Evolutionary conservation across 1,284 basidiomycete species (phyloP).

Genomic region (Moniliophthora roreri): DNA sequence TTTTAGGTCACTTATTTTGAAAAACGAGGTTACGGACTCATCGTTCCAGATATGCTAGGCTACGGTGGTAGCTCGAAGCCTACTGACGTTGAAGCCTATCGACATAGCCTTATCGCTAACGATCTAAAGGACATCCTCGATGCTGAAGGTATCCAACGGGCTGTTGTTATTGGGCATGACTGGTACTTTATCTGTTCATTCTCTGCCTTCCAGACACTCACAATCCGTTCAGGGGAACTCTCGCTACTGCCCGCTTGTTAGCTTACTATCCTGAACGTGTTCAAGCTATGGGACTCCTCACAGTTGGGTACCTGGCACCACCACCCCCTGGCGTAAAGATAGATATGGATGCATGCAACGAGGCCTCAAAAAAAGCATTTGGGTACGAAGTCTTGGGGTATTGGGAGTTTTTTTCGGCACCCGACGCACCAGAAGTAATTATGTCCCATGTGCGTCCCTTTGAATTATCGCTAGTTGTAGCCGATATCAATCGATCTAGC

Average conservation of each 20-base stretch:
- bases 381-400: conserved; percentile 39
- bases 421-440: conserved; percentile 26
- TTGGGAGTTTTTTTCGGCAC: conserved; percentile 34
- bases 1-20: conserved; percentile 33
- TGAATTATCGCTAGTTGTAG: background rate
- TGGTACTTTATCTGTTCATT: conserved; percentile 28
- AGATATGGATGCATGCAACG: conserved; percentile 25
- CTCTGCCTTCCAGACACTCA: too few species aligned
- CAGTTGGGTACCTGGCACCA: conserved; percentile 5
- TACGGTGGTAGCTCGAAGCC: conserved; percentile 50
- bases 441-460: conserved; percentile 28
- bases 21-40: conserved; percentile 42
- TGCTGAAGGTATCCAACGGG: conserved; percentile 31
- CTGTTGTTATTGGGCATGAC: conserved; percentile 44
- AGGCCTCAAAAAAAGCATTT: conserved; percentile 21
- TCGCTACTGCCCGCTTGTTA: conserved; percentile 27
- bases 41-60: conserved; percentile 52
- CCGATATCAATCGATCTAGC: background rate
- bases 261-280: conserved; percentile 28
- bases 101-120: conserved; percentile 32
- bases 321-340: conserved; percentile 24
- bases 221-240: conserved; percentile 32
- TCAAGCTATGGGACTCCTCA: conserved; percentile 26
- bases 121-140: conserved; percentile 47
- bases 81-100: conserved; percentile 33